Percentiles rank a stretch among this genome's conserved stretches.
Evolutionary conservation across 225 moss, liverwort and hornwort genomes (phyloP).

Genomic region (Marchantia paleacea): DNA sequence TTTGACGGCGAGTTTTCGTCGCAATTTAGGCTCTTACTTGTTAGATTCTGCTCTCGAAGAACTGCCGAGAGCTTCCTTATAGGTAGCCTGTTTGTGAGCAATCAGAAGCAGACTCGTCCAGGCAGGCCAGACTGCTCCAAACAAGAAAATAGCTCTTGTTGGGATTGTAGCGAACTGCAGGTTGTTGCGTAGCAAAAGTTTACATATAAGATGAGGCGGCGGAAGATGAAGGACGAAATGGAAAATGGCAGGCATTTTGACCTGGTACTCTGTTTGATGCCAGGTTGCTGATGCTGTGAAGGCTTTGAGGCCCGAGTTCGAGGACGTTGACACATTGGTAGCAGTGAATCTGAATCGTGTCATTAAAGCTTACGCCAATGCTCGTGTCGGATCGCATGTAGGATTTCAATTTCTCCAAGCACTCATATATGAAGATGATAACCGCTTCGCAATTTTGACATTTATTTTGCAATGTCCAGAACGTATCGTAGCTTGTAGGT

Average conservation of each 20-base stretch:
- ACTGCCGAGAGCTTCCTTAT: no score
- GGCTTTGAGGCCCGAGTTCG: constrained; percentile 69
- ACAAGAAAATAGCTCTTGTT: background rate
- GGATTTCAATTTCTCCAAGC: background rate
- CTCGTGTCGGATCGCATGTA: constrained; percentile 88
- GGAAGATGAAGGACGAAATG: background rate
- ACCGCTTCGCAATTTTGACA: no score
- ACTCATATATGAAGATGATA: no score
- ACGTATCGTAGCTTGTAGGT: no score
- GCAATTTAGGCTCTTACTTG: no score
- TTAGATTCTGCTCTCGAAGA: no score
- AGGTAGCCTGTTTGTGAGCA: no score
- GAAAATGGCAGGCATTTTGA: background rate
- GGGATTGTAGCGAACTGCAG: background rate
- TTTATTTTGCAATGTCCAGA: no score
- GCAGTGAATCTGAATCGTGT: constrained; percentile 78
- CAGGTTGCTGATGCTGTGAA: constrained; percentile 79
- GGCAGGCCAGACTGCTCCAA: background rate
- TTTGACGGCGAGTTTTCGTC: no score
- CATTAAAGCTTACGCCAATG: constrained; percentile 70
- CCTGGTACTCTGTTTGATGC: background rate
- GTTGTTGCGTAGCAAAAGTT: no score
- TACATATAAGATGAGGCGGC: no score
- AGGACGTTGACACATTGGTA: constrained; percentile 77
- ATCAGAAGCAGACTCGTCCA: no score